Evolutionary conservation across 202 grass and related monocot genomes (phyloP).

Genomic region (Carex sylvatica): DNA sequence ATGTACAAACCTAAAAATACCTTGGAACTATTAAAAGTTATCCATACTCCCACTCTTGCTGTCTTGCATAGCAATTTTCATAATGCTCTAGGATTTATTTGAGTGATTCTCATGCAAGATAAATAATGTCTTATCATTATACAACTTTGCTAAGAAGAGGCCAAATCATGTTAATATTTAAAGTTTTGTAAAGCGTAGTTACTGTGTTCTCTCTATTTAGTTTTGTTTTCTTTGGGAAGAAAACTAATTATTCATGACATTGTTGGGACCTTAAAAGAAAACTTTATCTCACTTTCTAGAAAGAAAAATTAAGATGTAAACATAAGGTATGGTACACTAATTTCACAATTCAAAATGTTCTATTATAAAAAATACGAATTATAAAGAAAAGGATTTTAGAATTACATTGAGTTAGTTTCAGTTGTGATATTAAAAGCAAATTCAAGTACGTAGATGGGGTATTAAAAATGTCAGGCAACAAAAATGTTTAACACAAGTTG

Average conservation of each 20-base stretch:
- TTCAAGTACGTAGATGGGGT: too few relatives aligned
- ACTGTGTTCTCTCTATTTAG: background rate
- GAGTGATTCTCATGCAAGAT: background rate
- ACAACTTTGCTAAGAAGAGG: background rate
- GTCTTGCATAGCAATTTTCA: background rate
- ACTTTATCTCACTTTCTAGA: background rate
- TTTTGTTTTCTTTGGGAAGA: background rate
- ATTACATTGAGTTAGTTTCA: too few relatives aligned
- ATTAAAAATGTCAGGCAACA: too few relatives aligned
- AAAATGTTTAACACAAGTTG: too few relatives aligned
- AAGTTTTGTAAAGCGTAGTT: background rate
- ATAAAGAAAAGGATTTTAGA: too few relatives aligned
- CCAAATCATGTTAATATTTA: too few relatives aligned
- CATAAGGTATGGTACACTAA: background rate
- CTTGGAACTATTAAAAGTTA: background rate
- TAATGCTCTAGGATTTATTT: background rate
- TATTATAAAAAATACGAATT: too few relatives aligned
- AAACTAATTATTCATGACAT: background rate
- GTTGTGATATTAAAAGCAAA: too few relatives aligned
- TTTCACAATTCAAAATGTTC: background rate
- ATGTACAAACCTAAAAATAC: background rate
- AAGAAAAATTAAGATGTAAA: background rate
- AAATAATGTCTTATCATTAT: background rate
- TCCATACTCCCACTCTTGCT: background rate
- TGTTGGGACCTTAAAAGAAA: background rate